A percentile compares a stretch with the other conserved stretches of the same genome.
Evolutionary conservation across 768 basidiomycete genomes (phyloP).

Genomic region (Pisolithus marmoratus): DNA sequence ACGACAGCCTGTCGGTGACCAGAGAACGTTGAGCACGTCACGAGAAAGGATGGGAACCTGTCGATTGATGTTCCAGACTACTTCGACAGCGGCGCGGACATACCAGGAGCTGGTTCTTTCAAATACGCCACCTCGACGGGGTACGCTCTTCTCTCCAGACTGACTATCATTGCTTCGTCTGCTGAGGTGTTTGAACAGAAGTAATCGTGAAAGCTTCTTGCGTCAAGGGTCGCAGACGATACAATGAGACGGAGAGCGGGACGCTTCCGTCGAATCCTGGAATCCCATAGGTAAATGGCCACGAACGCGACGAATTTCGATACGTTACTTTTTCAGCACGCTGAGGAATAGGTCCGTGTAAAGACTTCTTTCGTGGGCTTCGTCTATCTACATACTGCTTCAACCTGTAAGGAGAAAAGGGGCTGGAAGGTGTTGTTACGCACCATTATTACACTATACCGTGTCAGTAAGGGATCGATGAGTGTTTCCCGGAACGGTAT

Average conservation of each 20-base stretch:
- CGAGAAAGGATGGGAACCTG: slow-evolving; percentile 46
- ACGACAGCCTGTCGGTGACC: slow-evolving; percentile 3
- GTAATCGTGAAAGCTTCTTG: slow-evolving; percentile 81
- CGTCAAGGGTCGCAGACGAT: slow-evolving; percentile 96
- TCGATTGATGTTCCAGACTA: slow-evolving; percentile 74
- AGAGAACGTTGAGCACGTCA: neutral
- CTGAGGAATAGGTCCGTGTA: slow-evolving; percentile 94
- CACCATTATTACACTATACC: slow-evolving; percentile 95
- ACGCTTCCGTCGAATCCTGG: slow-evolving; percentile 86
- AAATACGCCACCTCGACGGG: slow-evolving; percentile 93
- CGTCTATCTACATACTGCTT: slow-evolving; percentile 65
- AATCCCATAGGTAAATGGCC: neutral
- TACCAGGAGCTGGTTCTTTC: slow-evolving; percentile 76
- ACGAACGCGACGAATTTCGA: neutral
- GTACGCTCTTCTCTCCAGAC: slow-evolving; percentile 90
- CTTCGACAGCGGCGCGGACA: slow-evolving; percentile 72
- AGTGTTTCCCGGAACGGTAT: slow-evolving; percentile 95
- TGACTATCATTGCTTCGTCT: slow-evolving; percentile 77
- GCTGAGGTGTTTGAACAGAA: slow-evolving; percentile 63
- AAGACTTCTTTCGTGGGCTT: slow-evolving; percentile 94
- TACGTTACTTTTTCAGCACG: slow-evolving; percentile 77
- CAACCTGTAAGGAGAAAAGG: slow-evolving; percentile 1
- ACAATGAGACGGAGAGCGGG: slow-evolving; percentile 87
- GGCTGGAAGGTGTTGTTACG: slow-evolving; percentile 11
- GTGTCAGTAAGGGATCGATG: slow-evolving; percentile 85